phyloP scores from a whole-genome alignment of 192 early-diverging fungal genomes.

The Umbelopsis sp. region DNA sequence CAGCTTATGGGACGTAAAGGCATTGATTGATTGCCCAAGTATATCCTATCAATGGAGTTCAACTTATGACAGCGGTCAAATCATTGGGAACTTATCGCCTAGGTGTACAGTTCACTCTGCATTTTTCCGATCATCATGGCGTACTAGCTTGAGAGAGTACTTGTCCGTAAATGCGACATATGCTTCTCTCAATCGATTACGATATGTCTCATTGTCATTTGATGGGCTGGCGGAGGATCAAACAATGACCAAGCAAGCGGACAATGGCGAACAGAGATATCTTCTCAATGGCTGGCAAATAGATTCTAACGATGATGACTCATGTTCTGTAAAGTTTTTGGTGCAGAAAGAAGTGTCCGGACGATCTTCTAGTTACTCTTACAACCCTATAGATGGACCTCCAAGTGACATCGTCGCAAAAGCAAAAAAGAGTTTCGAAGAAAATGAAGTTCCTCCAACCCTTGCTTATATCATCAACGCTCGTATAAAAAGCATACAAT shows the following conservation, averaged over 20 bases:
- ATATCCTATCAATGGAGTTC: background rate
- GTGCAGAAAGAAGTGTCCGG: background rate
- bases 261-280: background rate
- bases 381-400: background rate
- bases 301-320: slow-evolving; percentile 3
- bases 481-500: slow-evolving; percentile 12
- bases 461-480: slow-evolving; percentile 23
- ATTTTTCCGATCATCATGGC: background rate
- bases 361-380: background rate
- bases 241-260: background rate
- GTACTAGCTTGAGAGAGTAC: slow-evolving; percentile 6
- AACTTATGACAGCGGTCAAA: slow-evolving; percentile 3
- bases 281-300: slow-evolving; percentile 17
- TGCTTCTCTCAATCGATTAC: background rate
- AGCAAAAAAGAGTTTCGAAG: slow-evolving; percentile 19
- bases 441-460: slow-evolving; percentile 30
- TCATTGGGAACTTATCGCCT: slow-evolving; percentile 13
- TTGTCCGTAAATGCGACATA: slow-evolving; percentile 6
- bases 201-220: slow-evolving; percentile 7
- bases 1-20: slow-evolving; percentile 55
- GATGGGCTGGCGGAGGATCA: background rate
- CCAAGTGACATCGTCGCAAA: background rate
- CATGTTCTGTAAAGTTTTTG: background rate
- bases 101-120: background rate
- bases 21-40: slow-evolving; percentile 43